Evolutionary conservation across 2,329 filamentous ascomycete species (phyloP).

Genomic region (Monilinia fructigena): DNA sequence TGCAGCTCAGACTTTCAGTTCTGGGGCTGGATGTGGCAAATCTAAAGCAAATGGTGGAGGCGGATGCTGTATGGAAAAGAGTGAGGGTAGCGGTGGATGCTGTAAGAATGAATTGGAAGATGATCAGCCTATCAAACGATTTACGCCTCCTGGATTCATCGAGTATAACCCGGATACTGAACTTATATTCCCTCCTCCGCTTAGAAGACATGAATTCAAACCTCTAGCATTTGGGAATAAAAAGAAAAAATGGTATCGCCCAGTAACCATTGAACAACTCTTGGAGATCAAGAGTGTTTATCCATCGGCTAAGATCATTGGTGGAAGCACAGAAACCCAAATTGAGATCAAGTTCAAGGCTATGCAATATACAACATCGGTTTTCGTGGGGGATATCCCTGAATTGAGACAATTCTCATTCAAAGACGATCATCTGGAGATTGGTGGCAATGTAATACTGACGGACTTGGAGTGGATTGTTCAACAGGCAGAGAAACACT

Average conservation of each 20-base stretch:
- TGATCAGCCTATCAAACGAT: conserved; percentile 60
- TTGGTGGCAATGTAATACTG: conserved; percentile 88
- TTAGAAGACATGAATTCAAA: conserved; percentile 79
- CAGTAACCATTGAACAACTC: conserved; percentile 80
- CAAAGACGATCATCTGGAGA: conserved; percentile 77
- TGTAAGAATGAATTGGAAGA: conserved; percentile 60
- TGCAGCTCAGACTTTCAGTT: conserved; percentile 84
- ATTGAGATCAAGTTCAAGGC: conserved; percentile 99
- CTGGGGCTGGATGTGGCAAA: conserved; percentile 49
- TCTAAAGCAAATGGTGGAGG: conserved; percentile 50
- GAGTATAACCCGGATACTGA: conserved; percentile 92
- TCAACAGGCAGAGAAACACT: conserved; percentile 73
- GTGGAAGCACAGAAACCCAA: conserved; percentile 93
- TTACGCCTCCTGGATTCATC: conserved; percentile 88
- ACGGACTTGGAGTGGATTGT: conserved; percentile 89
- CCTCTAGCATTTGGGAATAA: conserved; percentile 92
- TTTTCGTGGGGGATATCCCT: conserved; percentile 89
- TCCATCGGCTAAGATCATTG: conserved; percentile 89
- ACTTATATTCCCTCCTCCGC: conserved; percentile 84
- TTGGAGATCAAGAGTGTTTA: conserved; percentile 86
- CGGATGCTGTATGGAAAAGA: conserved; percentile 72
- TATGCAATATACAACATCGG: conserved; percentile 82
- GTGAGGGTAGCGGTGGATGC: conserved; percentile 55
- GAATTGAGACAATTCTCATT: conserved; percentile 82
- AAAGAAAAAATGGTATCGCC: conserved; percentile 88